phyloP scores from a whole-genome alignment of 2,329 filamentous ascomycete species.

The Cladobotryum mycophilum region DNA sequence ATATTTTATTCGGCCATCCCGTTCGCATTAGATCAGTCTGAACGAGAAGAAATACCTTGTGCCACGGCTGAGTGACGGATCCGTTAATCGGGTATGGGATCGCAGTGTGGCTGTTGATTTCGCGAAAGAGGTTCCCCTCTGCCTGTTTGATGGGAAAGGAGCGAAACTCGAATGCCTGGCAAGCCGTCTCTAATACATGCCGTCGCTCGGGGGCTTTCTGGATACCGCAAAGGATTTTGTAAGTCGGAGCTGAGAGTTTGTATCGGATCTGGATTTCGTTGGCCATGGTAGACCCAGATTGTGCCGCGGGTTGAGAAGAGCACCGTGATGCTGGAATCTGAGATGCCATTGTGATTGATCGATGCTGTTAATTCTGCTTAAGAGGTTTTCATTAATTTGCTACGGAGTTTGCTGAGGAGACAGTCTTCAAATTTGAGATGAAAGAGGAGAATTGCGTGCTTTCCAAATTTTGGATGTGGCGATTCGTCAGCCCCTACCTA shows the following conservation, averaged over 20 bases:
- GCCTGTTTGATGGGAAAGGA: slow-evolving; percentile 29
- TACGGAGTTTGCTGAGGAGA: not conserved
- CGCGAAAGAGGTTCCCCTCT: slow-evolving; percentile 31
- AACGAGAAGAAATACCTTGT: slow-evolving; percentile 71
- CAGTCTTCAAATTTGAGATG: no score
- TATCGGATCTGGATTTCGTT: slow-evolving; percentile 30
- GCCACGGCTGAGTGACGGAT: slow-evolving; percentile 51
- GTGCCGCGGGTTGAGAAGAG: not conserved
- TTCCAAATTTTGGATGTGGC: no score
- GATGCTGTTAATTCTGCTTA: no score
- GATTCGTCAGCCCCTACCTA: no score
- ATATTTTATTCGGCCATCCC: slow-evolving; percentile 50
- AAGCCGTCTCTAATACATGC: slow-evolving; percentile 32
- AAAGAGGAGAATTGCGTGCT: no score
- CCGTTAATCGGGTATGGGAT: slow-evolving; percentile 33
- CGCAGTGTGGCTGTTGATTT: slow-evolving; percentile 32
- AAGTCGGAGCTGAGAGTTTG: slow-evolving; percentile 26
- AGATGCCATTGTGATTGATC: not conserved
- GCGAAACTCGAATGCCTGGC: slow-evolving; percentile 32
- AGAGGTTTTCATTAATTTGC: no score
- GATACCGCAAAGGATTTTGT: slow-evolving; percentile 25
- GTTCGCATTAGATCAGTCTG: slow-evolving; percentile 63
- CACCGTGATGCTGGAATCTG: not conserved
- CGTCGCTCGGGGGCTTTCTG: slow-evolving; percentile 21
- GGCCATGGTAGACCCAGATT: not conserved